phyloP scores from a whole-genome alignment of 257 asterid species.

The Agastache rugosa region DNA sequence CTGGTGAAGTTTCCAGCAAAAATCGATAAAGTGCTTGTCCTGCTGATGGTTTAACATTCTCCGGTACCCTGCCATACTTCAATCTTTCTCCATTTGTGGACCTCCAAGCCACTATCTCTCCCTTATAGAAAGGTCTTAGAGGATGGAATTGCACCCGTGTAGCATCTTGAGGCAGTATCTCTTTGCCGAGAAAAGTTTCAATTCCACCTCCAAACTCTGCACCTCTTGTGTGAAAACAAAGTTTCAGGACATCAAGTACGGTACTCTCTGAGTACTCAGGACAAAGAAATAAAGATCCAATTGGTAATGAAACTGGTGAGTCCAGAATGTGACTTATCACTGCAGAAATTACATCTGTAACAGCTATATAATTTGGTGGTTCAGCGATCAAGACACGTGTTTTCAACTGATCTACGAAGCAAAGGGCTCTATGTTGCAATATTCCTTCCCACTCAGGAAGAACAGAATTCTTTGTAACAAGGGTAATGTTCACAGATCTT shows the following conservation, averaged over 20 bases:
- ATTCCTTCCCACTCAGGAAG: conserved; percentile 83
- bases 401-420: conserved; percentile 68
- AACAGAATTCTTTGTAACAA: conserved; percentile 51
- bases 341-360: conserved; percentile 71
- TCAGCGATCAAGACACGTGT: conserved; percentile 69
- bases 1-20: conserved; percentile 72
- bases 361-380: conserved; percentile 75
- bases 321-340: conserved; percentile 76
- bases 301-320: conserved; percentile 73
- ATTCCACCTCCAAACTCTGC: conserved; percentile 52
- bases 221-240: conserved; percentile 58
- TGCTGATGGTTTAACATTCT: conserved; percentile 83
- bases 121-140: conserved; percentile 88
- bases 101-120: conserved; percentile 97
- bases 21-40: conserved; percentile 91
- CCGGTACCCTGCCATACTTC: conserved; percentile 88
- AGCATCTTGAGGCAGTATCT: conserved; percentile 91
- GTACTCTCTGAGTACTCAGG: conserved; percentile 72
- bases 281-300: conserved; percentile 78
- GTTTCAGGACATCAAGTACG: conserved; percentile 68
- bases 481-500: conserved; percentile 69
- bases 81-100: conserved; percentile 78
- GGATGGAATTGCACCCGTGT: conserved; percentile 87
- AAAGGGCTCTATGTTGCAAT: conserved; percentile 66
- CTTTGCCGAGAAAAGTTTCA: conserved; percentile 68